phyloP scores from a whole-genome alignment of 2,329 filamentous ascomycete genomes.

The Nothophaeocryptopus gaeumannii region DNA sequence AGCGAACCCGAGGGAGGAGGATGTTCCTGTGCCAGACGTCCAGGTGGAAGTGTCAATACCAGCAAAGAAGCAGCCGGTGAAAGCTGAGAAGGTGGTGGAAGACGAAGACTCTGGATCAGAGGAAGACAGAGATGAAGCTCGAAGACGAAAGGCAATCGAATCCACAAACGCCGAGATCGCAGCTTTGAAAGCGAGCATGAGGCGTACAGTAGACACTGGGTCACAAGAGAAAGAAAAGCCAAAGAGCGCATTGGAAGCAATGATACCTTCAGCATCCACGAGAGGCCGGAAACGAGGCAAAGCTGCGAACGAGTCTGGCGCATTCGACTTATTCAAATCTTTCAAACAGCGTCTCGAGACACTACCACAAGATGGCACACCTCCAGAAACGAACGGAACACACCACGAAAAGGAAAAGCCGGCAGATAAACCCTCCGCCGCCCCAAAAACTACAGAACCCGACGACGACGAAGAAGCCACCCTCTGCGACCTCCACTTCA shows the following conservation, averaged over 20 bases:
- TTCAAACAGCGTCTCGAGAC: constrained; percentile 75
- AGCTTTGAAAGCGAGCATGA: constrained; percentile 77
- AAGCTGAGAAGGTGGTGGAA: constrained; percentile 6
- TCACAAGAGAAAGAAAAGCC: constrained; percentile 53
- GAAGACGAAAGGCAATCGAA: constrained; percentile 48
- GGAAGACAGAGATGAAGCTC: constrained; percentile 15
- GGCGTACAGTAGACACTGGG: constrained; percentile 51
- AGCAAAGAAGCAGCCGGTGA: neutral
- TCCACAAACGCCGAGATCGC: constrained; percentile 77
- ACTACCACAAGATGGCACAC: constrained; percentile 20
- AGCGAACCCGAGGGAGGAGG: constrained; percentile 10
- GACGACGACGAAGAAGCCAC: constrained; percentile 65
- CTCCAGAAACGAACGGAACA: constrained; percentile 1
- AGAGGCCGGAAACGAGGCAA: constrained; percentile 66
- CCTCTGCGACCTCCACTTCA: constrained; percentile 92
- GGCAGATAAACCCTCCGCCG: constrained; percentile 11
- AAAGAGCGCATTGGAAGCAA: constrained; percentile 66
- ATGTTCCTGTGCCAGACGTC: constrained; percentile 14
- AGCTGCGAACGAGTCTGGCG: constrained; percentile 51
- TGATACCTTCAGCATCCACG: constrained; percentile 71
- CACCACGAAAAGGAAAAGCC: constrained; percentile 1
- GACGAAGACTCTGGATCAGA: constrained; percentile 27
- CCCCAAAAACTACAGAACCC: constrained; percentile 28
- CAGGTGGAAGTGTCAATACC: constrained; percentile 6
- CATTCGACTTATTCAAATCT: constrained; percentile 69